phyloP scores from a whole-genome alignment of 768 basidiomycete genomes.

The Trametes cingulata region DNA sequence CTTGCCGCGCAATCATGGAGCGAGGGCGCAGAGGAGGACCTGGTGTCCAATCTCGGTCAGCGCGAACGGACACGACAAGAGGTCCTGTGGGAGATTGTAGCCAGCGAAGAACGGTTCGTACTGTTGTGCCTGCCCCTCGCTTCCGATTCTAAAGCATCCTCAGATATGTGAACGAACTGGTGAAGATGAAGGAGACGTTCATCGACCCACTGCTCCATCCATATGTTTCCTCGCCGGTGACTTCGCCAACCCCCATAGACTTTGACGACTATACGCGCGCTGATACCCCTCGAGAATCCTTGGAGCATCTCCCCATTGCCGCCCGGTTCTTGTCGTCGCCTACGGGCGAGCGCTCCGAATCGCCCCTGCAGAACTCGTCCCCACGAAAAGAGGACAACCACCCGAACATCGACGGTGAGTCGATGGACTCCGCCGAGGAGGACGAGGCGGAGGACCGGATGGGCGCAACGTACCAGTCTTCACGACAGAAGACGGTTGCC shows the following conservation, averaged over 20 bases:
- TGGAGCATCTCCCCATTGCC: constrained; percentile 83
- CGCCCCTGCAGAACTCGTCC: constrained; percentile 38
- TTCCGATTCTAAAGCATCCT: constrained; percentile 18
- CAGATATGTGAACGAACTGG: constrained; percentile 90
- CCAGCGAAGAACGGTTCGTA: constrained; percentile 87
- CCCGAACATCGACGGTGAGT: constrained; percentile 74
- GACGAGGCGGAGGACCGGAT: constrained; percentile 56
- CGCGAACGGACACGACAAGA: constrained; percentile 95
- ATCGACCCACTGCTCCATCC: constrained; percentile 89
- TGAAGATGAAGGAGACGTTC: constrained; percentile 92
- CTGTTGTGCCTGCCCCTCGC: not conserved
- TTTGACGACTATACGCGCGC: constrained; percentile 66
- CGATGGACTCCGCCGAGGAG: constrained; percentile 72
- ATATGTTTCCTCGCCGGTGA: constrained; percentile 52
- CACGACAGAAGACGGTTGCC: constrained; percentile 30
- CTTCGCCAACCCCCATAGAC: constrained; percentile 60
- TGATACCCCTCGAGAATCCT: constrained; percentile 68
- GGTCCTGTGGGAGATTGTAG: constrained; percentile 95
- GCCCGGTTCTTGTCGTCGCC: constrained; percentile 84
- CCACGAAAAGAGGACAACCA: constrained; percentile 51
- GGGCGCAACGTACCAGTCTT: constrained; percentile 43
- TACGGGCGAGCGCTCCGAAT: constrained; percentile 45
- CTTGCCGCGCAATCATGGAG: constrained; percentile 86
- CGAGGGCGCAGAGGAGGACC: constrained; percentile 91
- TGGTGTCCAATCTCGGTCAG: constrained; percentile 90